These are phyloP conservation scores for Tuber indicum DNA, from an alignment of 495 filamentous ascomycete genomes.

Conservation along the genomic window DNA sequence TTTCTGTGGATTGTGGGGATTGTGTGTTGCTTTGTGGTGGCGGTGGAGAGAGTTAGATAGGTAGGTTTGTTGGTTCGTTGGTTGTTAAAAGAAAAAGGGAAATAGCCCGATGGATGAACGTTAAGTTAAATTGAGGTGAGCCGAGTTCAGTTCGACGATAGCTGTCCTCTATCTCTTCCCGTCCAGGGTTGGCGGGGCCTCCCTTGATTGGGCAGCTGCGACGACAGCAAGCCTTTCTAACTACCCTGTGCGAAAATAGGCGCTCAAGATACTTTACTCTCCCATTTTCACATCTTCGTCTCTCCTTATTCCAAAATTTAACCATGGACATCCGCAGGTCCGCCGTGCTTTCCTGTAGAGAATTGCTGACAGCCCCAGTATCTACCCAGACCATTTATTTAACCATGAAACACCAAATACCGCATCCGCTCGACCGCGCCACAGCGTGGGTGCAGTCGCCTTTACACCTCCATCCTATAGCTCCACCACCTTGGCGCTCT, in stretches of 20 bases:
- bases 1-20: constrained; percentile 30
- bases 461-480: not conserved
- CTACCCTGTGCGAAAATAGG: too few species aligned
- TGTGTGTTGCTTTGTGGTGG: constrained; percentile 3
- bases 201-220: not conserved
- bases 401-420: not conserved
- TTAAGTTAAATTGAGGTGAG: not conserved
- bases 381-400: not conserved
- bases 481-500: not conserved
- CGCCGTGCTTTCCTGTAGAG: not conserved
- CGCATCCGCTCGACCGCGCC: not conserved
- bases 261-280: not conserved
- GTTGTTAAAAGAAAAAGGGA: not conserved
- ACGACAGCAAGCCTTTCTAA: not conserved
- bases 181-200: not conserved
- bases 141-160: not conserved
- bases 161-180: not conserved
- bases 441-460: not conserved
- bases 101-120: not conserved
- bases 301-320: not conserved
- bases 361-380: not conserved
- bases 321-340: not conserved
- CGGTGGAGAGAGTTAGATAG: not conserved
- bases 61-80: not conserved
- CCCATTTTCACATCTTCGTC: not conserved